These are phyloP conservation scores for Phylloporus rhodoxanthus DNA, from an alignment of 768 basidiomycete species.

Conservation along the genomic window DNA sequence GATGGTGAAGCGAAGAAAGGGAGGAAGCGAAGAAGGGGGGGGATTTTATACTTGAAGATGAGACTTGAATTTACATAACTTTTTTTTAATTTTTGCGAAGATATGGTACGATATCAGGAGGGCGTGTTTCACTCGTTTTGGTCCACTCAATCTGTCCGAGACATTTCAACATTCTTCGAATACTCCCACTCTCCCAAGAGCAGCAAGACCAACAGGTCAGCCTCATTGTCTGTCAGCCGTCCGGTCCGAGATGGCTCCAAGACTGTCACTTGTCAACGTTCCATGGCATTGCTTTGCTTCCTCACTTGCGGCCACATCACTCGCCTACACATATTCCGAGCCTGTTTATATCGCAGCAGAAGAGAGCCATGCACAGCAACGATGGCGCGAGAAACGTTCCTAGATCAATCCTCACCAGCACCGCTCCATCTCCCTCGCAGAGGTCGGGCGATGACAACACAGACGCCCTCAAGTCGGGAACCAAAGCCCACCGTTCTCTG, in stretches of 20 bases:
- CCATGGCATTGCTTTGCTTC: not conserved
- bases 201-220: constrained; percentile 4
- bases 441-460: not conserved
- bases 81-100: constrained; percentile 1
- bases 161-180: not conserved
- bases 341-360: too few species aligned
- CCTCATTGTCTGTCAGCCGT: not conserved
- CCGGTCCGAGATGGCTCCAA: not conserved
- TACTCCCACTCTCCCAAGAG: too few species aligned
- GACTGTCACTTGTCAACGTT: constrained; percentile 3
- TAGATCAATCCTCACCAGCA: not conserved
- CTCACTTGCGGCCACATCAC: too few species aligned
- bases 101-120: not conserved
- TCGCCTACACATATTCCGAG: too few species aligned
- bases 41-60: not conserved
- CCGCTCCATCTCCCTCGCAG: constrained; percentile 1
- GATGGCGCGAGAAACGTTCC: not conserved
- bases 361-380: not conserved
- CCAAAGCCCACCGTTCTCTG: not conserved
- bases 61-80: constrained; percentile 23
- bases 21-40: too few species aligned
- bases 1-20: not conserved
- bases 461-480: not conserved
- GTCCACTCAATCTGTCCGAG: not conserved
- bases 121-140: not conserved